Evolutionary conservation across 495 filamentous ascomycete genomes (phyloP).

Genomic region (Aspergillus baeticus): DNA sequence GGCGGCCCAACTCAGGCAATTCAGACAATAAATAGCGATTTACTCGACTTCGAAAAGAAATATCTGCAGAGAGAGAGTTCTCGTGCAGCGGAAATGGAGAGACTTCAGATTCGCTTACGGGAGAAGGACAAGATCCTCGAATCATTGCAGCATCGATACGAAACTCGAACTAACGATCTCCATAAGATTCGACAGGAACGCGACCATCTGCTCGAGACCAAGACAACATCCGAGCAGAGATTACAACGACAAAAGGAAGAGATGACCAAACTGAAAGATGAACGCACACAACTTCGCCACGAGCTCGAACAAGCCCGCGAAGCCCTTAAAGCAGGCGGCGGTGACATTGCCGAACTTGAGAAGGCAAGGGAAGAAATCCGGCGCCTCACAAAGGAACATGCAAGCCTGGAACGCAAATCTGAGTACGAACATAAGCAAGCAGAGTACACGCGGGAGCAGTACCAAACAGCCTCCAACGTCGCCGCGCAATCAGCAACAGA

Average conservation of each 20-base stretch:
- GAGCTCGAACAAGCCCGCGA: constrained; percentile 50
- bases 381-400: constrained; percentile 39
- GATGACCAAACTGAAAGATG: constrained; percentile 46
- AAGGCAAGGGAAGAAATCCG: constrained; percentile 42
- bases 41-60: constrained; percentile 33
- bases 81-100: constrained; percentile 31
- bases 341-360: constrained; percentile 50
- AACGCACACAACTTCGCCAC: constrained; percentile 44
- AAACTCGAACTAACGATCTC: constrained; percentile 36
- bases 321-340: constrained; percentile 48
- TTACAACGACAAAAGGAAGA: constrained; percentile 44
- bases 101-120: constrained; percentile 27
- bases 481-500: constrained; percentile 51
- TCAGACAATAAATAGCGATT: constrained; percentile 31
- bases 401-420: constrained; percentile 45
- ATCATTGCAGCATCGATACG: constrained; percentile 44
- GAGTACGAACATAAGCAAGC: constrained; percentile 50
- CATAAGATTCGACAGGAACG: constrained; percentile 40
- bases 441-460: constrained; percentile 61
- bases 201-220: constrained; percentile 25
- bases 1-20: constrained; percentile 33
- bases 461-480: constrained; percentile 60
- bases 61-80: constrained; percentile 35
- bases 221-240: constrained; percentile 29
- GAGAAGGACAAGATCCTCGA: constrained; percentile 30